Conservation (phyloP, 805 yeast genomes). For the Spathaspora girioi region DNA sequence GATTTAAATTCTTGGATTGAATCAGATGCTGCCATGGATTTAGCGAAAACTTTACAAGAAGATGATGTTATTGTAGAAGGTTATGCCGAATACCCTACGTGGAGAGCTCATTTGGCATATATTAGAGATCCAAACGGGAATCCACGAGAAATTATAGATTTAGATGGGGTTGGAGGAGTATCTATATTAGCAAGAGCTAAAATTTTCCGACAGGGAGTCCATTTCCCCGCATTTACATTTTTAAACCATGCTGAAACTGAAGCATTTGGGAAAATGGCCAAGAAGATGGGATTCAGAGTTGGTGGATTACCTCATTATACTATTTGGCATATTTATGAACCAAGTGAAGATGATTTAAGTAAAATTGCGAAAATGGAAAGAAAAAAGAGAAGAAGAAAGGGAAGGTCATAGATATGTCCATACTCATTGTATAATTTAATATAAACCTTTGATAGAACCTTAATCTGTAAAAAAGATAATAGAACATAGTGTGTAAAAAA, state of each 20-base stretch:
- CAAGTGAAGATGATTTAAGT: constrained; percentile 77
- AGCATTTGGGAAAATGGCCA: constrained; percentile 81
- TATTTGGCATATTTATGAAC: constrained; percentile 87
- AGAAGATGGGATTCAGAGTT: constrained; percentile 71
- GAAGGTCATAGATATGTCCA: neutral
- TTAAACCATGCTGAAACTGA: constrained; percentile 86
- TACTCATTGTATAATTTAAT: too few relatives aligned
- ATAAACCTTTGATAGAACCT: too few relatives aligned
- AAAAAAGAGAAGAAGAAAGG: constrained; percentile 47
- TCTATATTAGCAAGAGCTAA: constrained; percentile 73
- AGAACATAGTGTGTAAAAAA: neutral
- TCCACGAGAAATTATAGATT: constrained; percentile 58
- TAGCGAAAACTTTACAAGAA: constrained; percentile 63
- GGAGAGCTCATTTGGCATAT: constrained; percentile 79
- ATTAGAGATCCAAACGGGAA: constrained; percentile 59
- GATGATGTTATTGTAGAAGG: constrained; percentile 90
- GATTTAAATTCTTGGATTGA: constrained; percentile 97
- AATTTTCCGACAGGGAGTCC: constrained; percentile 73
- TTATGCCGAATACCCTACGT: constrained; percentile 81
- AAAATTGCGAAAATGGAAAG: constrained; percentile 69
- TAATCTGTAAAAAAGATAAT: too few relatives aligned
- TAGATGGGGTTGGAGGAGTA: constrained; percentile 89
- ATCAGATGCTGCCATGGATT: constrained; percentile 66
- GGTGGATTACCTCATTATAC: constrained; percentile 91
- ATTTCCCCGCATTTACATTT: constrained; percentile 81